phyloP scores from a whole-genome alignment of 2,329 filamentous ascomycete genomes.

The Botryotinia calthae region DNA sequence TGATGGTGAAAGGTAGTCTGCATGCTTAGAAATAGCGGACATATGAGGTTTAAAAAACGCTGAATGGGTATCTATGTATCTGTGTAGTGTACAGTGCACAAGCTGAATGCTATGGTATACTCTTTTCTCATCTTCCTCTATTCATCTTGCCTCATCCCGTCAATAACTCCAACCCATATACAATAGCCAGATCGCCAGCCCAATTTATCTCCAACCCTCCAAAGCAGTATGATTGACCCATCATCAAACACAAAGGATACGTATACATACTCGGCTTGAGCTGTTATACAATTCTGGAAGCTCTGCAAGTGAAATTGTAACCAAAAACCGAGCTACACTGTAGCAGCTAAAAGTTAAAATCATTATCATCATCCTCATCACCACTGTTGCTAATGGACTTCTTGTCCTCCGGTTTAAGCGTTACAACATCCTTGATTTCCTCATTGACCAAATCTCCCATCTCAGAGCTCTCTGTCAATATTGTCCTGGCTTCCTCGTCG shows the following conservation, averaged over 20 bases:
- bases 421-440: conserved; percentile 55
- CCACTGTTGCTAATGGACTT: conserved; percentile 48
- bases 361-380: conserved; percentile 29
- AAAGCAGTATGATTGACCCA: not conserved
- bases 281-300: not conserved
- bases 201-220: not conserved
- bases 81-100: not conserved
- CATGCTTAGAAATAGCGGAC: not conserved
- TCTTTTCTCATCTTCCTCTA: not conserved
- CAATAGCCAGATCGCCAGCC: not conserved
- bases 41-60: not conserved
- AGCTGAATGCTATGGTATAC: not conserved
- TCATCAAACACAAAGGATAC: not conserved
- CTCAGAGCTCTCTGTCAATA: conserved; percentile 32
- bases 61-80: conserved; percentile 10
- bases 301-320: not conserved
- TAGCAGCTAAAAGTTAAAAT: conserved; percentile 5
- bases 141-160: not conserved
- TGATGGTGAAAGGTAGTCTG: not conserved
- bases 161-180: not conserved
- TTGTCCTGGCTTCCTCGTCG: conserved; percentile 40
- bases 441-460: conserved; percentile 36
- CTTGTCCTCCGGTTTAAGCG: conserved; percentile 42
- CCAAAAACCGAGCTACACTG: not conserved
- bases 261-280: not conserved